These are phyloP conservation scores for Rhizoclosmatium globosum DNA, from an alignment of 192 early-diverging fungal genomes.

Conservation along the genomic window DNA sequence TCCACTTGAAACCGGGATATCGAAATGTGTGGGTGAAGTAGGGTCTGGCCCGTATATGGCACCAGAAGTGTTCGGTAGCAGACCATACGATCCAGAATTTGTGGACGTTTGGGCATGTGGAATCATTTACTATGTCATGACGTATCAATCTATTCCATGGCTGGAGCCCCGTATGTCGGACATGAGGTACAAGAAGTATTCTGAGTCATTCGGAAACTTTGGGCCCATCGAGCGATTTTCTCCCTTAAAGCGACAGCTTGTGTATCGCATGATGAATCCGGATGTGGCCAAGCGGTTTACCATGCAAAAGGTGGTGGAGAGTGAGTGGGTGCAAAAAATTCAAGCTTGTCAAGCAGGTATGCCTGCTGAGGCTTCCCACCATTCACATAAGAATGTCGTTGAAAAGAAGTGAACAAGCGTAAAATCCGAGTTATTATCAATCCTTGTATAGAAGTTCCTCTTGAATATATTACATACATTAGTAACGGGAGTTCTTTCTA, in stretches of 20 bases:
- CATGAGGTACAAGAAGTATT: constrained; percentile 52
- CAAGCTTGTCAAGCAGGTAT: constrained; percentile 61
- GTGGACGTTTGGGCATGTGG: constrained; percentile 94
- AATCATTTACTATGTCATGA: constrained; percentile 80
- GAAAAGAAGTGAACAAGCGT: not conserved
- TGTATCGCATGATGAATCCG: constrained; percentile 85
- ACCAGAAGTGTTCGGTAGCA: constrained; percentile 79
- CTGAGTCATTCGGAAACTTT: constrained; percentile 57
- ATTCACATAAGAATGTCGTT: constrained; percentile 7
- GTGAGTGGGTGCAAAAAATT: constrained; percentile 81
- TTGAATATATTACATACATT: not conserved
- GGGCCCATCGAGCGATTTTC: constrained; percentile 78
- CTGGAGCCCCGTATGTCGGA: constrained; percentile 47
- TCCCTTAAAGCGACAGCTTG: constrained; percentile 66
- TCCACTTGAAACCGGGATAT: constrained; percentile 77
- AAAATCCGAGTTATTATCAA: not conserved
- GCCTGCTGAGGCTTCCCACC: constrained; percentile 20
- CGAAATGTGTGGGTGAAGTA: constrained; percentile 83
- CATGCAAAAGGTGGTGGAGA: constrained; percentile 73
- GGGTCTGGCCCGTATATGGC: constrained; percentile 99
- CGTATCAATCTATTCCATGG: constrained; percentile 64
- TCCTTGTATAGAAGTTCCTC: not conserved
- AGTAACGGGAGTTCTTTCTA: not conserved
- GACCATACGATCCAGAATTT: constrained; percentile 87
- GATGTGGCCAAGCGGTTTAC: constrained; percentile 72